These are phyloP conservation scores for Incumbomyces delicatus DNA, from an alignment of 2,329 filamentous ascomycete genomes.

Conservation along the genomic window DNA sequence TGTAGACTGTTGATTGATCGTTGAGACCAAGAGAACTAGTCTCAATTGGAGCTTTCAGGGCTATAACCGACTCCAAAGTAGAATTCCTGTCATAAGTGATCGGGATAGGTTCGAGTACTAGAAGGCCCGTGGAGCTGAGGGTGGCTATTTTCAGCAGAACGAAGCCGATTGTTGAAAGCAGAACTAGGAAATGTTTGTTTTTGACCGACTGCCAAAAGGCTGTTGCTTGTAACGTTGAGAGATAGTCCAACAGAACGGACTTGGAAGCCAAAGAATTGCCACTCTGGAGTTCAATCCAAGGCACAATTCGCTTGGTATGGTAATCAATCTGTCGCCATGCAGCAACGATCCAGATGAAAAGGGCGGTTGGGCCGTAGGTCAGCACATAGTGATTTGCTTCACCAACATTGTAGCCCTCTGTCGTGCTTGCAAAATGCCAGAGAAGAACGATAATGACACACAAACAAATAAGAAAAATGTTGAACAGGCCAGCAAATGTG, in stretches of 20 bases:
- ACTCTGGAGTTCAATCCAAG: constrained; percentile 23
- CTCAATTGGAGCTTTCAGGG: too few relatives aligned
- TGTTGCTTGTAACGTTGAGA: constrained; percentile 22
- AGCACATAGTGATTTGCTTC: constrained; percentile 16
- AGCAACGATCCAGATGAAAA: constrained; percentile 23
- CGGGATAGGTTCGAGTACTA: constrained; percentile 19
- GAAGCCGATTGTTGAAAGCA: constrained; percentile 20
- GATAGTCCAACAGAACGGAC: constrained; percentile 24
- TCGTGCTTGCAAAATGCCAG: constrained; percentile 12
- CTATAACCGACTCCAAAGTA: constrained; percentile 3
- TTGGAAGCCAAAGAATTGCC: constrained; percentile 12
- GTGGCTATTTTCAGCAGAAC: constrained; percentile 23
- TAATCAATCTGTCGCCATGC: constrained; percentile 27
- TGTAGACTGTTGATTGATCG: constrained; percentile 14
- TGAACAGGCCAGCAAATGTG: too few relatives aligned
- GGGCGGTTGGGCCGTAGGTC: constrained; percentile 19
- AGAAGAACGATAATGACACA: too few relatives aligned
- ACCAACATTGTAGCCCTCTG: constrained; percentile 10
- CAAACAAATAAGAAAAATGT: too few relatives aligned
- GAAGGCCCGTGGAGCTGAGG: constrained; percentile 21
- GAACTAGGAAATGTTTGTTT: constrained; percentile 22
- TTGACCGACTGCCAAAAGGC: constrained; percentile 20
- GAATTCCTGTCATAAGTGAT: constrained; percentile 7
- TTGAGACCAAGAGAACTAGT: too few relatives aligned
- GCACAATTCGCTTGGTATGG: constrained; percentile 20